Percentiles rank a stretch among this genome's conserved stretches.
Conservation (phyloP, 176 grass and related monocot genomes). For the Elymus sibiricus region DNA sequence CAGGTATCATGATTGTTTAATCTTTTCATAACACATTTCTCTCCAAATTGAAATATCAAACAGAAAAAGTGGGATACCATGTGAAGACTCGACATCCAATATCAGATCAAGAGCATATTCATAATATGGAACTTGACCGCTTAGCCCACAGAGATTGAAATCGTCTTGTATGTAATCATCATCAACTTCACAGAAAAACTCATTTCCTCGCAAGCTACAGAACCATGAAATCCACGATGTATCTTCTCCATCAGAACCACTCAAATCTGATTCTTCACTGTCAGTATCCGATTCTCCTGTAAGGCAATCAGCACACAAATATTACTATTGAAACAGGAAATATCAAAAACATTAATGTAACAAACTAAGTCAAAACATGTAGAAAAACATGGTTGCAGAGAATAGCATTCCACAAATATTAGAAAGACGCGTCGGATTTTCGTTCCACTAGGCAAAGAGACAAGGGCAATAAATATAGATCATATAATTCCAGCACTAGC, state of each 20-base stretch:
- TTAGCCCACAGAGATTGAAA: slow-evolving; percentile 81
- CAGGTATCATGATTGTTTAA: neutral
- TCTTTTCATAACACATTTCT: neutral
- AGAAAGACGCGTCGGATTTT: neutral
- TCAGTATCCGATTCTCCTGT: slow-evolving; percentile 68
- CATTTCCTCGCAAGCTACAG: slow-evolving; percentile 68
- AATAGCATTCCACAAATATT: neutral
- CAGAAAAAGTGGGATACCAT: slow-evolving; percentile 40
- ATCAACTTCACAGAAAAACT: slow-evolving; percentile 74
- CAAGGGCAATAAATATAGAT: neutral
- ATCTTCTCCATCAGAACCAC: slow-evolving; percentile 71
- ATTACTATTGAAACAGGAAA: slow-evolving; percentile 20
- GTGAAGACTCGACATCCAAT: slow-evolving; percentile 76
- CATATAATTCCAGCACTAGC: neutral
- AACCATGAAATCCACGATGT: slow-evolving; percentile 94
- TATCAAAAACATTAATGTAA: slow-evolving; percentile 5
- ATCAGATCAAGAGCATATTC: slow-evolving; percentile 91
- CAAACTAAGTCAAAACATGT: neutral
- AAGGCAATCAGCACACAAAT: slow-evolving; percentile 2
- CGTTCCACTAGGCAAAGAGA: neutral
- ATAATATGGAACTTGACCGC: slow-evolving; percentile 75
- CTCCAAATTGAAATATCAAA: slow-evolving; percentile 16
- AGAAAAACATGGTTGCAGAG: neutral
- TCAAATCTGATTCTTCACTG: slow-evolving; percentile 79
- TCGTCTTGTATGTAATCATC: slow-evolving; percentile 90